These are phyloP conservation scores for Canna indica DNA, from an alignment of 176 grass and related monocot genomes.

Conservation along the genomic window DNA sequence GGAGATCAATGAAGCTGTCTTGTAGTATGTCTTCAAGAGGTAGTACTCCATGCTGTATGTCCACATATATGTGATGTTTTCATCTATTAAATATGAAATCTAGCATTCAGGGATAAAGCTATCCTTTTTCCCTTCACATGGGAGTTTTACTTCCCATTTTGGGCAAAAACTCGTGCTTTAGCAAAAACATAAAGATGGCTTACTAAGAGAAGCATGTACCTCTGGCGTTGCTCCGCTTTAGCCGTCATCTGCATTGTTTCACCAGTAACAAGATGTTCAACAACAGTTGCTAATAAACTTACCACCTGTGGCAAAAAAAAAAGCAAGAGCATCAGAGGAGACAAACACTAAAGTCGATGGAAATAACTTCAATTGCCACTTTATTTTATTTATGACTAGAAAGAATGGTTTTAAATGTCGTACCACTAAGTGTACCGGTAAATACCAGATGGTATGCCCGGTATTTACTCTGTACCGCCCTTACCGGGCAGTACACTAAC, in stretches of 20 bases:
- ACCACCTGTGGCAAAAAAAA: conserved; percentile 48
- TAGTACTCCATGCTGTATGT: conserved; percentile 93
- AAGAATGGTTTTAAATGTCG: too few relatives aligned
- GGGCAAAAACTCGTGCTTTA: not conserved
- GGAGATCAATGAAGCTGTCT: conserved; percentile 94
- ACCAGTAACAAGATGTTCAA: conserved; percentile 90
- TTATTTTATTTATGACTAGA: too few relatives aligned
- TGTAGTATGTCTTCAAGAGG: conserved; percentile 94
- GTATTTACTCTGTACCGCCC: too few relatives aligned
- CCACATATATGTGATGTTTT: not conserved
- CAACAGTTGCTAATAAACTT: conserved; percentile 69
- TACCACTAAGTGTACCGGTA: too few relatives aligned
- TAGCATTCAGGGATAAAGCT: not conserved
- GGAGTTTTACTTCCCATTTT: not conserved
- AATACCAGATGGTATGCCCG: too few relatives aligned
- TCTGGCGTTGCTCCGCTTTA: conserved; percentile 67
- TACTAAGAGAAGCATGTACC: conserved; percentile 34
- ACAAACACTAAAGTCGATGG: too few relatives aligned
- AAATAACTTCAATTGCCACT: too few relatives aligned
- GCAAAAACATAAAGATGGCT: not conserved
- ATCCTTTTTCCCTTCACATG: not conserved
- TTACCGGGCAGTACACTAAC: too few relatives aligned
- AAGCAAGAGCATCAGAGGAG: not conserved
- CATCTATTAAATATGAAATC: not conserved
- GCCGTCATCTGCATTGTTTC: conserved; percentile 95